phyloP scores from a whole-genome alignment of 306 rosid genomes.

The Prosopis cineraria region DNA sequence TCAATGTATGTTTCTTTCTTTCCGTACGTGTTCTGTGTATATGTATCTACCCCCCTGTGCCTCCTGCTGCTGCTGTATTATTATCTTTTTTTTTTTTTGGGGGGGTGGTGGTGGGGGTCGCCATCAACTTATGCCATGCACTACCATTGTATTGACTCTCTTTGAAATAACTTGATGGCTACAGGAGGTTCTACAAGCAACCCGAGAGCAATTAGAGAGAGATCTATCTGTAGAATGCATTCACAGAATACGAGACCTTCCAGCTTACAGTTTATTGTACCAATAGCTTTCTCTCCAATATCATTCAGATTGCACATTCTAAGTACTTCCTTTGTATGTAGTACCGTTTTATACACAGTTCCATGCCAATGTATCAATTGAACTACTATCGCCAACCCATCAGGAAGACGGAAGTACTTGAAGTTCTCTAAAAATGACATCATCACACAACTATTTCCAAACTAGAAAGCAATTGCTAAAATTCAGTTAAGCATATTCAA shows the following conservation, averaged over 20 bases:
- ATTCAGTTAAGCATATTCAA: too few relatives aligned
- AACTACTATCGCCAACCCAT: background rate
- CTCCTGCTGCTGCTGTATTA: too few relatives aligned
- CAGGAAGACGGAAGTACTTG: too few relatives aligned
- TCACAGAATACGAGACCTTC: slow-evolving; percentile 69
- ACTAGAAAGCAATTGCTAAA: background rate
- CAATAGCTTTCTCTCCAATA: slow-evolving; percentile 35
- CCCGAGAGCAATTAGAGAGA: slow-evolving; percentile 78
- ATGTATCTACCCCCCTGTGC: too few relatives aligned
- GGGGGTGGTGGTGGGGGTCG: too few relatives aligned
- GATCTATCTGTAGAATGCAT: slow-evolving; percentile 80
- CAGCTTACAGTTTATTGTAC: slow-evolving; percentile 75
- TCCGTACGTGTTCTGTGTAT: background rate
- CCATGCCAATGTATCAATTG: background rate
- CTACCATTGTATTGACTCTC: background rate
- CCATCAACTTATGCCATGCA: background rate
- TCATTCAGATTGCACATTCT: background rate
- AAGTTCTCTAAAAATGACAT: background rate
- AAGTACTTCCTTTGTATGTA: background rate
- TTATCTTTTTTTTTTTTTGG: too few relatives aligned
- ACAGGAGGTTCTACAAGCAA: slow-evolving; percentile 85
- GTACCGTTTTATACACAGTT: background rate
- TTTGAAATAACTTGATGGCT: slow-evolving; percentile 18
- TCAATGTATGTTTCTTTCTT: slow-evolving; percentile 36
- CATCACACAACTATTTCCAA: background rate